These are phyloP conservation scores for Vitis cinerea DNA, from an alignment of 164 flowering plant species.

Conservation along the genomic window DNA sequence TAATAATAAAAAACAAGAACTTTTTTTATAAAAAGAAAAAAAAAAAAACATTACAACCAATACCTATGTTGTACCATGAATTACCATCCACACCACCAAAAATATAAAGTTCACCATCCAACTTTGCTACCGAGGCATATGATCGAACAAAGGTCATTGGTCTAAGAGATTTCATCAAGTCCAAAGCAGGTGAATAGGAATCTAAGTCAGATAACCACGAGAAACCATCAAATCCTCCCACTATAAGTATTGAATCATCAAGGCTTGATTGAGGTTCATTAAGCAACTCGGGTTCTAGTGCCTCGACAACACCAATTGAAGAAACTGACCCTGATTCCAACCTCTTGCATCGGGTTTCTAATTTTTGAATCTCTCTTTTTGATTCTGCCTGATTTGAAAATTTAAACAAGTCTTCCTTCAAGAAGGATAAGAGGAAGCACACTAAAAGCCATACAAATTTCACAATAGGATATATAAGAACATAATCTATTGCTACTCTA, in stretches of 20 bases:
- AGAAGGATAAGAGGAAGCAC: not conserved
- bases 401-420: not conserved
- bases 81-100: slow-evolving; percentile 43
- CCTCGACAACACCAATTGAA: not conserved
- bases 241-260: slow-evolving; percentile 22
- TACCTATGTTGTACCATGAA: slow-evolving; percentile 44
- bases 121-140: slow-evolving; percentile 31
- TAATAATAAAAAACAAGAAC: not conserved
- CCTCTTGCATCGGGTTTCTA: slow-evolving; percentile 12
- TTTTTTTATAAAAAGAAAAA: no score
- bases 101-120: slow-evolving; percentile 32
- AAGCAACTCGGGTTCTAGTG: not conserved
- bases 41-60: not conserved
- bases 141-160: slow-evolving; percentile 38
- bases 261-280: slow-evolving; percentile 2
- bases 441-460: no score
- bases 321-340: slow-evolving; percentile 6
- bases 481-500: no score
- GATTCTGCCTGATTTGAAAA: slow-evolving; percentile 25
- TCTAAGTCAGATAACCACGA: slow-evolving; percentile 37
- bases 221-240: slow-evolving; percentile 53
- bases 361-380: slow-evolving; percentile 22
- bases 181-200: slow-evolving; percentile 29
- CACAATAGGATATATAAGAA: no score
- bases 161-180: slow-evolving; percentile 22